Evolutionary conservation across 257 asterid species (phyloP).

Genomic region (Primulina huaijiensis): DNA sequence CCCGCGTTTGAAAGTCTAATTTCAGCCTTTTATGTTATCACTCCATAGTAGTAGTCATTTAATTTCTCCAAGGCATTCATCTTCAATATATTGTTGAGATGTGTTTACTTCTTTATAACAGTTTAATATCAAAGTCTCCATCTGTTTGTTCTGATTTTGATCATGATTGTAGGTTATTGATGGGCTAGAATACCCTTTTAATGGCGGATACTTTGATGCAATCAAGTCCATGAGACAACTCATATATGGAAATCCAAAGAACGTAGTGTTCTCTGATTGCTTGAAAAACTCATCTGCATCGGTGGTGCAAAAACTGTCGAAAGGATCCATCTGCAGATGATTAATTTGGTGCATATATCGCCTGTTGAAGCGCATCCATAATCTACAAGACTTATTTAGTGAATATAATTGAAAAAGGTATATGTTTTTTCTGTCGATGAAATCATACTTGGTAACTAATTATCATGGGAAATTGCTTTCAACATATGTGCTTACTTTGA

Average conservation of each 20-base stretch:
- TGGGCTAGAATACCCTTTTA: conserved; percentile 46
- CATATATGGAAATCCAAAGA: conserved; percentile 51
- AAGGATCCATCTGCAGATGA: conserved; percentile 35
- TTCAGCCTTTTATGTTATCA: neutral
- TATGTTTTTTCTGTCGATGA: neutral
- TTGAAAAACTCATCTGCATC: conserved; percentile 31
- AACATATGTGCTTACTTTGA: neutral
- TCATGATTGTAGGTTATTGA: conserved; percentile 56
- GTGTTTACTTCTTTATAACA: neutral
- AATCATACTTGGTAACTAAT: no score
- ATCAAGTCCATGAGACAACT: conserved; percentile 41
- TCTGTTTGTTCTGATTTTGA: conserved; percentile 5
- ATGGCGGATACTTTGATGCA: conserved; percentile 38
- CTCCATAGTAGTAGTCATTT: neutral
- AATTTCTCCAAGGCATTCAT: neutral
- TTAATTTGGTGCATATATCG: conserved; percentile 12
- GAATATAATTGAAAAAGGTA: conserved; percentile 26
- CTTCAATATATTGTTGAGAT: neutral
- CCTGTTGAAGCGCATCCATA: conserved; percentile 17
- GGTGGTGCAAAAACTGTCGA: conserved; percentile 37
- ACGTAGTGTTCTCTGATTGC: conserved; percentile 56
- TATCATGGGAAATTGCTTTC: neutral
- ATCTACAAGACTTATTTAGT: conserved; percentile 17
- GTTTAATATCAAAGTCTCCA: neutral
- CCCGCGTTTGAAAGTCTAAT: neutral